Conservation (phyloP, 805 yeast species). For the Saccharomyces kudriavzevii region DNA sequence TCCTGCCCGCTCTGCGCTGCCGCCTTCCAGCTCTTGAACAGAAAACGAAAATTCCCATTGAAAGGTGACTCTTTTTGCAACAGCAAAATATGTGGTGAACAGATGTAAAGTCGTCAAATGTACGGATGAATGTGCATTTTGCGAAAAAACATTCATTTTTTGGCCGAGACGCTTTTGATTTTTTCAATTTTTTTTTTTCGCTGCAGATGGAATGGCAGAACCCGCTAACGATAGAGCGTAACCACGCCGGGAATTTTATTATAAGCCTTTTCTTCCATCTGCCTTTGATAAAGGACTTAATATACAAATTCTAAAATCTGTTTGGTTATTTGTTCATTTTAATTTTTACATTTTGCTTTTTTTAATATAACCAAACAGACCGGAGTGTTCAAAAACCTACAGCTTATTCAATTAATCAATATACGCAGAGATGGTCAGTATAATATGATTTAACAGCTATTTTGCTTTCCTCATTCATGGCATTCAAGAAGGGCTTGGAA, state of each 20-base stretch:
- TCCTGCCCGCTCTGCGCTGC: background rate
- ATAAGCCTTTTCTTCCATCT: background rate
- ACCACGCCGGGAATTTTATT: background rate
- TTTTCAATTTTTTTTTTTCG: background rate
- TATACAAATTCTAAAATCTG: background rate
- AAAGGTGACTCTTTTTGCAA: too few relatives aligned
- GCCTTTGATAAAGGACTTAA: background rate
- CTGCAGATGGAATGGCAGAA: background rate
- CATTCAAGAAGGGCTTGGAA: background rate
- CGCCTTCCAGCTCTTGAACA: background rate
- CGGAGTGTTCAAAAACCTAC: slow-evolving; percentile 69
- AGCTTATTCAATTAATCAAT: slow-evolving; percentile 24
- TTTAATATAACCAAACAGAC: slow-evolving; percentile 39
- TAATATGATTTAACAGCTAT: slow-evolving; percentile 14
- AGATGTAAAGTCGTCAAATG: background rate
- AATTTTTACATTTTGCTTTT: background rate
- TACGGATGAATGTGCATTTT: background rate
- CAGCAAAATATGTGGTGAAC: background rate
- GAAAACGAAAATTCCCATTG: background rate
- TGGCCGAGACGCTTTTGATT: background rate
- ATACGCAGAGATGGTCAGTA: slow-evolving; percentile 98
- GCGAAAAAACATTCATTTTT: background rate
- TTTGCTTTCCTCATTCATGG: background rate
- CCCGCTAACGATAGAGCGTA: background rate
- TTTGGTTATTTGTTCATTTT: background rate